Evolutionary conservation across 768 basidiomycete genomes (phyloP), one percentile per base, ranked within the genome.

Genomic region (Mycena olivaceomarginata): DNA sequence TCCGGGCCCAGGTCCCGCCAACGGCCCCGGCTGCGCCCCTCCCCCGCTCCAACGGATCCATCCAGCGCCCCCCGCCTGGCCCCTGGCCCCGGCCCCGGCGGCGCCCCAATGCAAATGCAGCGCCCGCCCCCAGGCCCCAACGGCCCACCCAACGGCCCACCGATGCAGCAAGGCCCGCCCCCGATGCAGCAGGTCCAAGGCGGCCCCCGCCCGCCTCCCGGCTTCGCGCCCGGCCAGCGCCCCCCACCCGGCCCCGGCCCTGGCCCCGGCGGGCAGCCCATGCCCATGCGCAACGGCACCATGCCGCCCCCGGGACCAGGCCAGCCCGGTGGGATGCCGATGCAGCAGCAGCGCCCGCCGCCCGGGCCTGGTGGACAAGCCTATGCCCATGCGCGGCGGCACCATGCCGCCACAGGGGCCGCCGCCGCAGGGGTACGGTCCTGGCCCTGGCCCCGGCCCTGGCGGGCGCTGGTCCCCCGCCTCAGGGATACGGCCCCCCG

Each of bases 121-220:
- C 76, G 64, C 71, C 77, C 25, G 69, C 72, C 46, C 66, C 62
- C 78, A 1, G 75, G 76, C 16, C 72, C 64, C 39, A 57, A 70
- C 60, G 77, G 77, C 43, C 77, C 73, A 31, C 75, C 78, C 81
- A 51, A 22, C 37, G 80, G 48, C 77, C 79, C 7, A 78, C 82
- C n/a, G 75, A 72, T 76, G 75, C 82, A 79, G 74, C 72, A 78
- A 37, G 67, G 70, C 51, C 93, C 93, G 41, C 88, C 92, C 56
- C 79, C 85, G 5, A 69, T 65, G 60, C 80, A 77, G 53, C 81
- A 67, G 59, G 60, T 59, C 31, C 79, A 45, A 45, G 80, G 43
- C 80, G 80, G 7, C 77, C 82, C 12, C 77, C 80, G 75, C 20
- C 79, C 77, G 74, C 85, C 83, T 39, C 75, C 75, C 10, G 79